Evolutionary conservation across 1,284 basidiomycete genomes (phyloP).

Genomic region (Cryptococcus deneoformans): DNA sequence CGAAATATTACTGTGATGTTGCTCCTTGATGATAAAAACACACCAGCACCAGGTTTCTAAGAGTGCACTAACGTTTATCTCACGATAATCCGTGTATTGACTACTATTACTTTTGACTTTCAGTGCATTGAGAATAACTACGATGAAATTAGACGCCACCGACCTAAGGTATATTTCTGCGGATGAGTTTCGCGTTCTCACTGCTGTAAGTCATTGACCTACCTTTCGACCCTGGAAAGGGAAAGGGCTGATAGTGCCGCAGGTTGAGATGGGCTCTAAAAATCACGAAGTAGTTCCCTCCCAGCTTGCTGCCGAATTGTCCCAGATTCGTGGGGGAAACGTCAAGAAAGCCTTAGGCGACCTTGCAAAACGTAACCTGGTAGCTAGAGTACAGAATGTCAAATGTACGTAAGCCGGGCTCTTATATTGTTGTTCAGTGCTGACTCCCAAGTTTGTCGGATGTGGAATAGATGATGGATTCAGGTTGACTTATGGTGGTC

Average conservation of each 20-base stretch:
- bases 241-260: not conserved
- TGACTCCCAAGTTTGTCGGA: not conserved
- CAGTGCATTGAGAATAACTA: no score
- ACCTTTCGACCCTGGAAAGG: not conserved
- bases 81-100: no score
- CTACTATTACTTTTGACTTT: no score
- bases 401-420: conserved; percentile 63
- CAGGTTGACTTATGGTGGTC: conserved; percentile 94
- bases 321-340: conserved; percentile 75
- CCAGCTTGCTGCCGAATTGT: conserved; percentile 83
- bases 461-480: conserved; percentile 84
- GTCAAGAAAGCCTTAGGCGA: conserved; percentile 90
- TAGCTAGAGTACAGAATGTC: conserved; percentile 84
- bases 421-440: not conserved
- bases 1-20: conserved; percentile 49
- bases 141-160: conserved; percentile 91
- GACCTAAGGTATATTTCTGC: conserved; percentile 89
- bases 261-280: conserved; percentile 98
- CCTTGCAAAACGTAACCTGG: conserved; percentile 86
- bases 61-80: no score
- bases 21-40: no score
- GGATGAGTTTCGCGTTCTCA: conserved; percentile 92
- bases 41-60: no score
- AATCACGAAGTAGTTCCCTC: conserved; percentile 97
- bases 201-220: conserved; percentile 62